Evolutionary conservation across 805 yeast genomes (phyloP).

Genomic region (Wickerhamomyces ciferrii): DNA sequence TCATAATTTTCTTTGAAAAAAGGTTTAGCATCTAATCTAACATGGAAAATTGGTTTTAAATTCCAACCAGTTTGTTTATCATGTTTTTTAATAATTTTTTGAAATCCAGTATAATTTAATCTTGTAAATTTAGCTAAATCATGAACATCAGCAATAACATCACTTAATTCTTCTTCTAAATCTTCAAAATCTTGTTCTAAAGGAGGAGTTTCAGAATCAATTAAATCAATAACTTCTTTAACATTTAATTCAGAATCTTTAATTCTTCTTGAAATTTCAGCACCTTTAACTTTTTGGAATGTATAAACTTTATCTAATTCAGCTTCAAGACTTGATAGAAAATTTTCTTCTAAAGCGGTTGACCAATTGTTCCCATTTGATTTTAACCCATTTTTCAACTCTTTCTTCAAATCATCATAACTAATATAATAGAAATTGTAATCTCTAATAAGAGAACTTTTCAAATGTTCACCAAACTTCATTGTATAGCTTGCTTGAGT

Average conservation of each 20-base stretch:
- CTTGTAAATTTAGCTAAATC: slow-evolving; percentile 93
- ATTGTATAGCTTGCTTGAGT: slow-evolving; percentile 42
- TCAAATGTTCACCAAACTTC: slow-evolving; percentile 95
- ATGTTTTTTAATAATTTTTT: slow-evolving; percentile 93
- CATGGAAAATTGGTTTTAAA: slow-evolving; percentile 89
- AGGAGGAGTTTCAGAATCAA: slow-evolving; percentile 44
- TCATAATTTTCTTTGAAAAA: slow-evolving; percentile 96
- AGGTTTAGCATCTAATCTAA: slow-evolving; percentile 87
- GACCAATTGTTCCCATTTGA: slow-evolving; percentile 62
- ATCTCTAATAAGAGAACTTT: slow-evolving; percentile 84
- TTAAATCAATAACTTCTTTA: slow-evolving; percentile 53
- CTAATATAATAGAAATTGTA: slow-evolving; percentile 87
- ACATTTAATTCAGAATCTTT: slow-evolving; percentile 77
- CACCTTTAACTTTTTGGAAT: slow-evolving; percentile 82
- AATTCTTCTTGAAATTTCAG: slow-evolving; percentile 81
- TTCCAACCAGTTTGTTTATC: slow-evolving; percentile 82
- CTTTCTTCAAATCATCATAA: slow-evolving; percentile 86
- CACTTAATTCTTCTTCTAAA: slow-evolving; percentile 71
- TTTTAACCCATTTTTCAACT: slow-evolving; percentile 63
- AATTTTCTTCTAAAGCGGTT: slow-evolving; percentile 74
- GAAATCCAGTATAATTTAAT: slow-evolving; percentile 94
- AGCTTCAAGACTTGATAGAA: slow-evolving; percentile 66
- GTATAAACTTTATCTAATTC: slow-evolving; percentile 92
- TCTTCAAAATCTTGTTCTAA: slow-evolving; percentile 66
- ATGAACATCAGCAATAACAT: slow-evolving; percentile 94